Conservation (phyloP, 768 basidiomycete genomes). For the Kwoniella mangroviensis region DNA sequence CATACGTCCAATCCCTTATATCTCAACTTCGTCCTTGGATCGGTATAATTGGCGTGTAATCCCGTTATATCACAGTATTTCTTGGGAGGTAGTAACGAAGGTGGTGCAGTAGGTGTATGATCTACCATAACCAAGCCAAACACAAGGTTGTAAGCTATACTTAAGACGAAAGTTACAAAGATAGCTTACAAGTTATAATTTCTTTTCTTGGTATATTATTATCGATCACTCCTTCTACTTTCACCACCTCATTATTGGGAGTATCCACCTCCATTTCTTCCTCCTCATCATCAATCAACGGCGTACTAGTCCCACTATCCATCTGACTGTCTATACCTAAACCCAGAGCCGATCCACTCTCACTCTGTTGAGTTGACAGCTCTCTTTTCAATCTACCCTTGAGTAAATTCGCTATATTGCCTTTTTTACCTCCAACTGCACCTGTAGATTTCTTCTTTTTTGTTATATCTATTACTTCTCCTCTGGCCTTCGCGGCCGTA, state of each 20-base stretch:
- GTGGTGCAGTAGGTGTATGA: conserved; percentile 57
- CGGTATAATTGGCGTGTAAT: conserved; percentile 58
- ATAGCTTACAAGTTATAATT: conserved; percentile 53
- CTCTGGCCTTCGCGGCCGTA: conserved; percentile 36
- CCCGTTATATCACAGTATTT: conserved; percentile 62
- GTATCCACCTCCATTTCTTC: conserved; percentile 26
- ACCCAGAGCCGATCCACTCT: background rate
- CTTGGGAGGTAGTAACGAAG: conserved; percentile 58
- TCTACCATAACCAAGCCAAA: conserved; percentile 27
- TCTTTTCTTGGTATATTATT: conserved; percentile 35
- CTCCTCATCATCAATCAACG: conserved; percentile 23
- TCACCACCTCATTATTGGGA: background rate
- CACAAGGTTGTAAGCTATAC: background rate
- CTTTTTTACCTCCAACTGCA: conserved; percentile 16
- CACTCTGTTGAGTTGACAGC: background rate
- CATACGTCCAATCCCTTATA: conserved; percentile 60
- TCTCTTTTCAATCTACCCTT: conserved; percentile 20
- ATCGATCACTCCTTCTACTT: conserved; percentile 12
- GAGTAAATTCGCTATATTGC: conserved; percentile 24
- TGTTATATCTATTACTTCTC: conserved; percentile 40
- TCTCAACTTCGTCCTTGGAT: conserved; percentile 58
- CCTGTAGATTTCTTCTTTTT: conserved; percentile 43
- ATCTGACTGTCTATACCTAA: conserved; percentile 13
- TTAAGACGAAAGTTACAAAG: background rate
- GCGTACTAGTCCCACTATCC: conserved; percentile 27